Evolutionary conservation across 2,329 filamentous ascomycete species (phyloP), one percentile per base, ranked within the genome.

Genomic region (Fusarium austroafricanum): DNA sequence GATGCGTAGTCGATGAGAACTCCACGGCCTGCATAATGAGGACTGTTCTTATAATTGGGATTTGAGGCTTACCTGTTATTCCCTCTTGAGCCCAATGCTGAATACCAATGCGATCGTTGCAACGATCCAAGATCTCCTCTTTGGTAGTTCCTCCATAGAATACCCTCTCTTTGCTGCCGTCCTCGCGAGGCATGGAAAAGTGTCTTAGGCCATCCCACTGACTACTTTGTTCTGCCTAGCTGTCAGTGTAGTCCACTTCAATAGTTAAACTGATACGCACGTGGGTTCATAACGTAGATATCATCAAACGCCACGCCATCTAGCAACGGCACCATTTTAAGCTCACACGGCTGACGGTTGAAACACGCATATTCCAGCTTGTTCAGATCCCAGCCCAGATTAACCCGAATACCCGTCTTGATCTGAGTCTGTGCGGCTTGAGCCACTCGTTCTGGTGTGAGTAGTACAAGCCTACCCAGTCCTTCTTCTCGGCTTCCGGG

Each of bases 301-400:
- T 85, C 83, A 68, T 85, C 83, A 67, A 83, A 86, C 7, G 80
- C 81, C 1, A 79, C 73, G 11, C 83, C 81, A 11, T 79, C 79
- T 10, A 86, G 75, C 17, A 86, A 60, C 12, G 82, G 79, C 2
- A 85, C 77, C 55, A 87, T 83, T 55, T 80, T 80, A 66, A 87
- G 85, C 31, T 83, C 75, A 50, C 82, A 83, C 10, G 83, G 81
- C 33, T 83, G 81, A 3, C 86, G 80, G 42, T 82, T 82, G 66
- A 87, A 83, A 61, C 84, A 83, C 2, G 86, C 83, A 66, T 83
- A 81, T 58, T 88, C 84, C 4, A 87, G 76, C 68, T 88, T 87
- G 20, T 81, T 83, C 61, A 88, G 72, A 23, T 85, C 83, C 86
- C 86, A 88, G 26, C 82, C 81, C 38, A 89, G 78, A 11, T 83